Evolutionary conservation across 2,329 filamentous ascomycete species (phyloP), one percentile per base, ranked within the genome.

Genomic region (Septoria linicola): DNA sequence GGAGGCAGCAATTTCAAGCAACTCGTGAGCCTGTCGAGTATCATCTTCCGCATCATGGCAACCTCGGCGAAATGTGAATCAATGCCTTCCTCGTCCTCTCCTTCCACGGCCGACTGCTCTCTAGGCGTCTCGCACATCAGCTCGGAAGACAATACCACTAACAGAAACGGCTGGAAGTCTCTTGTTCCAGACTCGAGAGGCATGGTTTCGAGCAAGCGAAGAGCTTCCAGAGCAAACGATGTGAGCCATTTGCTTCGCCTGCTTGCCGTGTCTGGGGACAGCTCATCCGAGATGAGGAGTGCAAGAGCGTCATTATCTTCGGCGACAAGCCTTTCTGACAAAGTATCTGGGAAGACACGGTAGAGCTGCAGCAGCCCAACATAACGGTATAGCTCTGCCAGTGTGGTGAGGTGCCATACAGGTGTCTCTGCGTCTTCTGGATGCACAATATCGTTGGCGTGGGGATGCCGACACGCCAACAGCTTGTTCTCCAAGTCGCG

Each of bases 311-410:
- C 32, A 34, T 49, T 46, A 7, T 51, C 43, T 31, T 43, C 44
- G 8, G 34, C 53, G 20, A 35, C 7, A 13, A 56, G 47, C 11
- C 56, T 46, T 8, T 56, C 49, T 11, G 51, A 39, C 1, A 64
- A 44, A 1, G 62, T 49, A 27, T 58, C 54, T 1, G 79, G 79
- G 49, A 81, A 81, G 34, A 77, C 75, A 14, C 78, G 76, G 59
- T 81, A 81, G 10, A 81, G 63, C 59, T 81, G 77, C 31, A 81
- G 67, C 1, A 81, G 68, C 1, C 77, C 79, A 3, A 74, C 72
- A 49, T 75, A 77, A 20, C 79, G 75, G 53, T 80, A 79, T 1
- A 76, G 72, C 57, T 81, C 77, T 1, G 78, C 79, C 53, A 81
- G 72, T 8, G 74, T 73, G 36, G 80, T 71, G 41, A 81, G 74